Evolutionary conservation across 805 yeast species (phyloP).

Genomic region (Candida pseudofarinosa): DNA sequence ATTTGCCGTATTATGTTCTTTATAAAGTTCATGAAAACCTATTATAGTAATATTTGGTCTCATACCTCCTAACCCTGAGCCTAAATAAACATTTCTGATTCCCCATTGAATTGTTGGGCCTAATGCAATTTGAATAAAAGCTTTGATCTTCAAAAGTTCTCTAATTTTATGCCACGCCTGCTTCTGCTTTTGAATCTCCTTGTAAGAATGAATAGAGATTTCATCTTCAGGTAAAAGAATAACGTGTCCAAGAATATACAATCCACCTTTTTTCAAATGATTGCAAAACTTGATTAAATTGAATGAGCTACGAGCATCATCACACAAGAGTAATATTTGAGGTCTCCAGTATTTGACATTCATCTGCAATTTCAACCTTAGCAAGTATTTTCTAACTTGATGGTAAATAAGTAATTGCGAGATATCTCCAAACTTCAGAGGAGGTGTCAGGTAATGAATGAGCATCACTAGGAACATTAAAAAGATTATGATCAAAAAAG

Average conservation of each 20-base stretch:
- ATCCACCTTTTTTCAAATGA: conserved; percentile 91
- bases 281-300: conserved; percentile 89
- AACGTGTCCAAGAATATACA: conserved; percentile 90
- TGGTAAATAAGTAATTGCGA: conserved; percentile 93
- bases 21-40: conserved; percentile 48
- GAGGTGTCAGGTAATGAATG: conserved; percentile 89
- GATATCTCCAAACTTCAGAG: conserved; percentile 97
- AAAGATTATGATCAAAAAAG: conserved; percentile 66
- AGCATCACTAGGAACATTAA: conserved; percentile 63
- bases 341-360: conserved; percentile 99
- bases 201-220: conserved; percentile 43
- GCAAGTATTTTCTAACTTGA: conserved; percentile 87
- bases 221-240: conserved; percentile 51
- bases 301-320: conserved; percentile 91
- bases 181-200: conserved; percentile 68
- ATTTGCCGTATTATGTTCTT: conserved; percentile 52
- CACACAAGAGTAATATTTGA: conserved; percentile 81
- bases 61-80: conserved; percentile 99
- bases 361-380: conserved; percentile 75
- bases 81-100: conserved; percentile 82
- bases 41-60: conserved; percentile 90
- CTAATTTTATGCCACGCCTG: conserved; percentile 82
- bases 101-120: conserved; percentile 94
- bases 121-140: conserved; percentile 88
- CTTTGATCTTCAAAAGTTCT: conserved; percentile 75